These are phyloP conservation scores for Corylus americana DNA, from an alignment of 306 rosid genomes.

Conservation along the genomic window DNA sequence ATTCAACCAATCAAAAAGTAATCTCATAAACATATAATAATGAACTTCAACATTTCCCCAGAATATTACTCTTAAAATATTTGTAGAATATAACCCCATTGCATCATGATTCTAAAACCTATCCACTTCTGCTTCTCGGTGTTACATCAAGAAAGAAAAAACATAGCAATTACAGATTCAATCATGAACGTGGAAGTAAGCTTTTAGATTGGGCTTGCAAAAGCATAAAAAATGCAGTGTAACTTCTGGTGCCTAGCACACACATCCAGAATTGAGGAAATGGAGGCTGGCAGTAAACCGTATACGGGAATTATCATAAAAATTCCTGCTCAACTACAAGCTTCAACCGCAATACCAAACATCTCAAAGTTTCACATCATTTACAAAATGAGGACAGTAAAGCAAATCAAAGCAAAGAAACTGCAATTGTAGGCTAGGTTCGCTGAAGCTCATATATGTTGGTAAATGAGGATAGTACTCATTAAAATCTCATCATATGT, in stretches of 20 bases:
- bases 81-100: no score
- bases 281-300: not conserved
- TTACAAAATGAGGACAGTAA: constrained; percentile 54
- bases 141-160: not conserved
- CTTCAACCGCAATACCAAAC: constrained; percentile 51
- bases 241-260: not conserved
- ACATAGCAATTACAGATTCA: not conserved
- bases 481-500: constrained; percentile 21
- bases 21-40: not conserved
- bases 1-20: not conserved
- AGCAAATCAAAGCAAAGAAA: constrained; percentile 49
- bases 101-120: no score
- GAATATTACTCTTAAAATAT: no score
- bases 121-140: no score
- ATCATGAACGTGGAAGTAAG: not conserved
- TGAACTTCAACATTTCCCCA: not conserved
- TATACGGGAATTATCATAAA: constrained; percentile 19
- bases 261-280: constrained; percentile 9
- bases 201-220: not conserved
- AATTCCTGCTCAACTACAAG: constrained; percentile 51
- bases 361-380: constrained; percentile 57
- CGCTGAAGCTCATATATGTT: constrained; percentile 36
- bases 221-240: not conserved
- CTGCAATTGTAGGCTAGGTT: constrained; percentile 37
- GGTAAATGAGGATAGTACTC: constrained; percentile 18